These are phyloP conservation scores for Actinidia arguta DNA, from an alignment of 179 eudicot species.

Conservation along the genomic window DNA sequence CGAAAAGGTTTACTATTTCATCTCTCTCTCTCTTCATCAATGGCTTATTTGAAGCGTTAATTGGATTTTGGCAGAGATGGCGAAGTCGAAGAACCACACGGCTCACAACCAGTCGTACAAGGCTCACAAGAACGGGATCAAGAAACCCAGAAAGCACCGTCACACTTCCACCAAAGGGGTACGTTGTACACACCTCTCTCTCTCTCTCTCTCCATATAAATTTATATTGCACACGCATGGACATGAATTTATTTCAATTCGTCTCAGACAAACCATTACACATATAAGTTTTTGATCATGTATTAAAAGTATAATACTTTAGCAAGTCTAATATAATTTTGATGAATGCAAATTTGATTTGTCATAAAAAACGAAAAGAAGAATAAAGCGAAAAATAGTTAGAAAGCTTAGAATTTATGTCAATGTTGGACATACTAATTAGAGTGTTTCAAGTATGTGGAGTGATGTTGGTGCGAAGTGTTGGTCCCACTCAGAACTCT, in stretches of 20 bases:
- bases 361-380: no score
- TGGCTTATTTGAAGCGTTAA: not conserved
- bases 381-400: no score
- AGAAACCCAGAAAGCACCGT: constrained; percentile 82
- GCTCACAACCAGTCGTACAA: constrained; percentile 93
- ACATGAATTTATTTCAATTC: not conserved
- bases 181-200: not conserved
- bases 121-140: constrained; percentile 91
- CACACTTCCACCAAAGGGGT: constrained; percentile 93
- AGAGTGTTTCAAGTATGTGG: no score
- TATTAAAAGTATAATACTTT: no score
- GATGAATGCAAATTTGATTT: not conserved
- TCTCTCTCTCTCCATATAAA: not conserved
- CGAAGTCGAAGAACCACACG: constrained; percentile 77
- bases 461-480: no score
- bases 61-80: constrained; percentile 5
- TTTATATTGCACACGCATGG: not conserved
- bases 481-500: no score
- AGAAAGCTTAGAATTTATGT: no score
- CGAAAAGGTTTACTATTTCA: not conserved
- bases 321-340: no score
- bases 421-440: no score
- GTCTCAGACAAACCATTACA: no score
- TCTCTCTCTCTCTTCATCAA: not conserved
- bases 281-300: no score